A percentile compares a stretch with the other conserved stretches of the same genome.
Evolutionary conservation across 495 filamentous ascomycete genomes (phyloP).

Genomic region (Aspergillus avenaceus): DNA sequence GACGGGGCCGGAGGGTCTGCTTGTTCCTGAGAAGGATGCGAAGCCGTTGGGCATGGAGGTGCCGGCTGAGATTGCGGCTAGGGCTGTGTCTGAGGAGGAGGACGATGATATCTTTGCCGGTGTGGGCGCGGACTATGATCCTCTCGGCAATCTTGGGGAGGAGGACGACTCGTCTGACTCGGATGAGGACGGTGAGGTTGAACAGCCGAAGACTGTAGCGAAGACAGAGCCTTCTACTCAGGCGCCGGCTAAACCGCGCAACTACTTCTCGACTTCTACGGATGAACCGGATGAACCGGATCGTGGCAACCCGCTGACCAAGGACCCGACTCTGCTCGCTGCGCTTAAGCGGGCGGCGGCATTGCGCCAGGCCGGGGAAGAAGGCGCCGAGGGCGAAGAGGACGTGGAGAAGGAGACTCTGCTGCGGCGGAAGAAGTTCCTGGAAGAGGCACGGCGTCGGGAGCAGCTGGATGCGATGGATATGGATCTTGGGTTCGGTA

Average conservation of each 20-base stretch:
- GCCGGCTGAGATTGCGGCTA: conserved; percentile 48
- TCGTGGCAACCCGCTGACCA: conserved; percentile 45
- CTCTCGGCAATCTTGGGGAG: conserved; percentile 66
- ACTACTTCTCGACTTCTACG: conserved; percentile 37
- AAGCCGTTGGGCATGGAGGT: conserved; percentile 77
- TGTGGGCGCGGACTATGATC: conserved; percentile 82
- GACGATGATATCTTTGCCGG: conserved; percentile 83
- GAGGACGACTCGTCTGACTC: conserved; percentile 48
- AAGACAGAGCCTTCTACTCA: conserved; percentile 5
- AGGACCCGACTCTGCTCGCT: conserved; percentile 75
- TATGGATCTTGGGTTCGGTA: conserved; percentile 91
- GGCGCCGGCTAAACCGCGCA: conserved; percentile 27
- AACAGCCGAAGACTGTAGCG: conserved; percentile 10
- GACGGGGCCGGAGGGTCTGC: conserved; percentile 38
- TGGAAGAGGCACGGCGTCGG: conserved; percentile 52
- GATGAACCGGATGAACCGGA: conserved; percentile 31
- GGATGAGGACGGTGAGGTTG: conserved; percentile 42
- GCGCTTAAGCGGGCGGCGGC: conserved; percentile 81
- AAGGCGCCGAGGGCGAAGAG: conserved; percentile 41
- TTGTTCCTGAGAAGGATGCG: conserved; percentile 61
- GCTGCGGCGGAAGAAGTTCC: conserved; percentile 66
- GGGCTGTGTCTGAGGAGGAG: conserved; percentile 43
- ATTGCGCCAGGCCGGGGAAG: conserved; percentile 48
- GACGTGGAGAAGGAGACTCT: conserved; percentile 47
- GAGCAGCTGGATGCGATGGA: conserved; percentile 84